Evolutionary conservation across 2,329 filamentous ascomycete genomes (phyloP), one percentile per base, ranked within the genome.

Genomic region (Metarhizium anisopliae): DNA sequence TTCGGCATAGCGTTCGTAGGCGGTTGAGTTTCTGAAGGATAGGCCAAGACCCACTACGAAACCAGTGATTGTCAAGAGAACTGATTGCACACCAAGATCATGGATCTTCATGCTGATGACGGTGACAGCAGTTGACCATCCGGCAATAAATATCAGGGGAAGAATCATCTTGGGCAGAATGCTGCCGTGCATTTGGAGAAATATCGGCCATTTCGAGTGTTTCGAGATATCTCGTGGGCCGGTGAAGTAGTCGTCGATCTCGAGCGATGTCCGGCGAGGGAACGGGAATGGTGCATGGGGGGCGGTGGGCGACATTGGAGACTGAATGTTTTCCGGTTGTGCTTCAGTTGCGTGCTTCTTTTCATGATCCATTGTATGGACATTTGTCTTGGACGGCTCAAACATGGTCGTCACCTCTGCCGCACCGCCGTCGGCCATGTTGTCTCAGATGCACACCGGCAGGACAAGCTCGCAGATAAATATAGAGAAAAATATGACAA

Each of bases 11-110:
- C 86, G 81, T 70, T 92, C 88, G 62, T 92, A 92, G 10, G 88
- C 88, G 7, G 87, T 89, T 2, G 86, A 85, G 59, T 81, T 88
- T 57, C 88, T 83, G 73, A 92, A 90, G 1, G 86, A 90, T 38
- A 92, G 77, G n/a, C 85, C 81, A 57, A 92, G 73, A 80, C 85
- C 85, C 68, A 92, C 87, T 58, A 92, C 85, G 73, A 92, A 91
- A 85, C 88, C 88, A 49, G 87, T 80, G 53, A 92, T 83, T 1
- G 87, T 91, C 54, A 92, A 77, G 20, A 91, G 75, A 36, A 73
- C 70, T 0, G 71, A 70, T 58, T 72, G 60, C 49, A 74, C 68
- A 18, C 64, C 66, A 4, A 72, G 52, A 0, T 16, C 53, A 59
- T 77, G 67, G 13, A 78, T 70, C 51, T 72, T 72, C 55, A 74